Evolutionary conservation across 179 eudicot genomes (phyloP), one percentile per base, ranked within the genome.

Genomic region (Gypsophila paniculata): DNA sequence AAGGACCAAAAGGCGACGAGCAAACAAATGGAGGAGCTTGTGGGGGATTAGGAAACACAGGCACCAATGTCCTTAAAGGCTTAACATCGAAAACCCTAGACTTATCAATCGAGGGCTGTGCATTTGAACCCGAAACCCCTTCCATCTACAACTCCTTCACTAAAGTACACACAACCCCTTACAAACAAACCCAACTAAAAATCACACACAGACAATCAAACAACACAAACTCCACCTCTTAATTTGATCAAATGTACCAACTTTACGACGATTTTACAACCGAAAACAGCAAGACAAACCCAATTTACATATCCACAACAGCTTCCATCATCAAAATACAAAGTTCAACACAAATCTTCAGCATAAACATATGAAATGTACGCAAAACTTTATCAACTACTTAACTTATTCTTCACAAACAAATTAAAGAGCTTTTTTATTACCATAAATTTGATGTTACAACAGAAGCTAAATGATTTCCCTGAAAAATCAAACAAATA

Each of bases 11-110:
- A 14, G 82, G 82, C 1, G 82, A 61, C 4, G 82, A 79, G 58
- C 79, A 79, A 25, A 79, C 79, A 75, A 75, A 79, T 1, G 82
- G 82, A 2, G 82, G 82, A 42, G 73, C 82, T 61, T 79, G 82
- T 29, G 82, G 82, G 63, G 82, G 82, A 11, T 72, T 79, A 8
- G 82, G 82, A 55, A 79, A 79, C 70, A 79, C 70, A 57, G 82
- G 82, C 25, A 75, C 79, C 46, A 79, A 61, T n/a, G 82, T 79
- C 58, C 82, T 67, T 54, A 79, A 65, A 21, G 82, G 82, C 64
- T 79, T 79, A 2, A 79, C 79, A 79, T 79, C 82, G 46, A 79
- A 75, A 53, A 79, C 76, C 79, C 76, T 79, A 2, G 82, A 79
- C 71, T 75, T 75, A 15, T 79, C 82, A 3, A 79, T 52, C 2